phyloP scores from a whole-genome alignment of 306 rosid genomes.

The Dalbergia cultrata region DNA sequence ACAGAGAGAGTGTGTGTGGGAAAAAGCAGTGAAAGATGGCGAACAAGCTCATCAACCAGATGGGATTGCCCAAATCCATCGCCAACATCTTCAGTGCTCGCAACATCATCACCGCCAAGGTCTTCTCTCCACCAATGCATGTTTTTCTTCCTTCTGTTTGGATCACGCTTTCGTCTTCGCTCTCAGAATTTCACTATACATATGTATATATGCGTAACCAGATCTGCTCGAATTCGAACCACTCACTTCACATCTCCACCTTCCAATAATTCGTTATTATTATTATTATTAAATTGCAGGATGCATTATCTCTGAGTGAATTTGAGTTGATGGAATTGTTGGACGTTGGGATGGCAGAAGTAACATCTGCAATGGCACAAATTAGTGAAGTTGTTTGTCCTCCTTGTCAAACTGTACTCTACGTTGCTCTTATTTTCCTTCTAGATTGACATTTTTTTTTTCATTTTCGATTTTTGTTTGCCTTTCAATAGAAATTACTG shows the following conservation, averaged over 20 bases:
- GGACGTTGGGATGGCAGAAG: constrained; percentile 80
- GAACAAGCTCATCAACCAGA: constrained; percentile 75
- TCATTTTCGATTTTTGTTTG: constrained; percentile 20
- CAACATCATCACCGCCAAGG: constrained; percentile 86
- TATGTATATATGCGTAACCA: not conserved
- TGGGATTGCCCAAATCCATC: constrained; percentile 76
- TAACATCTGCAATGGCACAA: constrained; percentile 70
- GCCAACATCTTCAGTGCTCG: constrained; percentile 84
- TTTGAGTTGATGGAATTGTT: constrained; percentile 87
- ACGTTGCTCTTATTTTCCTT: not conserved
- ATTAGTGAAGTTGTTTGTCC: constrained; percentile 89
- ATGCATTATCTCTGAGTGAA: constrained; percentile 80
- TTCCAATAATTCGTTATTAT: not conserved
- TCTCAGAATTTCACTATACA: not conserved
- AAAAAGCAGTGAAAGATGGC: constrained; percentile 54
- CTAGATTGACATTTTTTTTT: not conserved
- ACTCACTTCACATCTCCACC: not conserved
- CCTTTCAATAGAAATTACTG: constrained; percentile 22
- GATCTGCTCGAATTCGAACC: not conserved
- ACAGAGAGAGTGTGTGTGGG: not conserved
- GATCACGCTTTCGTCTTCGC: not conserved
- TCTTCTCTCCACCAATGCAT: not conserved
- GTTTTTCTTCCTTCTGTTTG: no score
- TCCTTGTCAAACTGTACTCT: constrained; percentile 78
- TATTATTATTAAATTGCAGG: constrained; percentile 55